Evolutionary conservation across 306 rosid genomes (phyloP).

Genomic region (Malus sieversii): DNA sequence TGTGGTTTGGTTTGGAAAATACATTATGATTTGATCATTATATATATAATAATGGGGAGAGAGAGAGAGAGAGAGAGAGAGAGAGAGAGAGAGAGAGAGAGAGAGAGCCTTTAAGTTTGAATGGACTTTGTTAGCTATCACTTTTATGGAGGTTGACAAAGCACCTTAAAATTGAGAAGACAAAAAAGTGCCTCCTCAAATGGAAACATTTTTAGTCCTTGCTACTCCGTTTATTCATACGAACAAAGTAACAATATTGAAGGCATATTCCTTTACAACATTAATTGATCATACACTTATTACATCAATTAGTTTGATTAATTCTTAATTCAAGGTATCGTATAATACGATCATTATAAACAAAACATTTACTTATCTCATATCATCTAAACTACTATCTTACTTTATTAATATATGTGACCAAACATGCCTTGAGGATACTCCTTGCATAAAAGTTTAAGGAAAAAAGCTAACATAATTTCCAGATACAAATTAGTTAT

Average conservation of each 20-base stretch:
- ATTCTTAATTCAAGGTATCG: too few relatives aligned
- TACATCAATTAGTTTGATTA: background rate
- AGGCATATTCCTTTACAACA: background rate
- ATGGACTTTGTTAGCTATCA: slow-evolving; percentile 37
- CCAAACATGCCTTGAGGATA: too few relatives aligned
- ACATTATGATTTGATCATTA: slow-evolving; percentile 14
- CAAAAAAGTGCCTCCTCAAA: slow-evolving; percentile 54
- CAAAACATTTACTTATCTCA: too few relatives aligned
- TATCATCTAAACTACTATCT: too few relatives aligned
- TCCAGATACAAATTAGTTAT: too few relatives aligned
- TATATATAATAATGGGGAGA: slow-evolving; percentile 13
- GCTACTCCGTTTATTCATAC: slow-evolving; percentile 24
- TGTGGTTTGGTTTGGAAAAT: background rate
- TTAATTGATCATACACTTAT: background rate
- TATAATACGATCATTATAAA: too few relatives aligned
- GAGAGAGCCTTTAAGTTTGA: slow-evolving; percentile 59
- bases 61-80: background rate
- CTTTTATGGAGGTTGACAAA: slow-evolving; percentile 71
- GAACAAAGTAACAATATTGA: background rate
- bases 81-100: slow-evolving; percentile 13
- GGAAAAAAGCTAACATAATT: too few relatives aligned
- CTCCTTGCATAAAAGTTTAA: too few relatives aligned
- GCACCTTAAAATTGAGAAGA: slow-evolving; percentile 49
- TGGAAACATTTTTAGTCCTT: slow-evolving; percentile 44
- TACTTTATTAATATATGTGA: too few relatives aligned